Percentiles rank a stretch among this genome's conserved stretches.
phyloP scores from a whole-genome alignment of 2,329 filamentous ascomycete species.

The Aspergillus viridinutans region DNA sequence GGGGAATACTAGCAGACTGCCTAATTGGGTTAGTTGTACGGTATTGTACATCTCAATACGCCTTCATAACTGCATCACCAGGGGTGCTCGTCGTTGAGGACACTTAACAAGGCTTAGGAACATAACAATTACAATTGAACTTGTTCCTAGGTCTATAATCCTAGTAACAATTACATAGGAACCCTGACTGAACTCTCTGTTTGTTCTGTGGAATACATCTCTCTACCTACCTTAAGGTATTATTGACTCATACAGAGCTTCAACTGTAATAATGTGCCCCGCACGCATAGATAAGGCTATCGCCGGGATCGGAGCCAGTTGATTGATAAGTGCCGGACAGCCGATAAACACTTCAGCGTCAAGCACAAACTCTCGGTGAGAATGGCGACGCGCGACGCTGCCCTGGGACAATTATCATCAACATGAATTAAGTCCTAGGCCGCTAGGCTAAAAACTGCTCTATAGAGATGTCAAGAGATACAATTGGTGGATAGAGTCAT shows the following conservation, averaged over 20 bases:
- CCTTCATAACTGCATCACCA: background rate
- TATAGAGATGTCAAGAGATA: background rate
- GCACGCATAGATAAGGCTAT: constrained; percentile 35
- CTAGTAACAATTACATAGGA: background rate
- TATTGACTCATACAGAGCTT: background rate
- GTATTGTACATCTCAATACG: background rate
- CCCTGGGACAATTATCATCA: background rate
- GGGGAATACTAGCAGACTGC: background rate
- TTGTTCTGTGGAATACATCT: background rate
- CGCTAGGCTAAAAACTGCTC: background rate
- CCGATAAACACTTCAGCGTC: background rate
- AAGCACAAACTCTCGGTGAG: background rate
- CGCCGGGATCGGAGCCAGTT: constrained; percentile 27
- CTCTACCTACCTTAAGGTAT: too few species aligned
- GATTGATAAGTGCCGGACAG: constrained; percentile 15
- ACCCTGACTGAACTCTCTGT: background rate
- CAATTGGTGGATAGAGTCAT: background rate
- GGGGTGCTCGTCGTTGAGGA: background rate
- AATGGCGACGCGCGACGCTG: background rate
- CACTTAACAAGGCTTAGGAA: background rate
- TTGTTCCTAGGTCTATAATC: background rate
- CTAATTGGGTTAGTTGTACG: background rate
- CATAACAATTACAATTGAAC: background rate
- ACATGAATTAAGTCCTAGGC: background rate
- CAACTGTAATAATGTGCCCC: background rate